Conservation (phyloP, 306 rosid genomes). For the Malus fusca region DNA sequence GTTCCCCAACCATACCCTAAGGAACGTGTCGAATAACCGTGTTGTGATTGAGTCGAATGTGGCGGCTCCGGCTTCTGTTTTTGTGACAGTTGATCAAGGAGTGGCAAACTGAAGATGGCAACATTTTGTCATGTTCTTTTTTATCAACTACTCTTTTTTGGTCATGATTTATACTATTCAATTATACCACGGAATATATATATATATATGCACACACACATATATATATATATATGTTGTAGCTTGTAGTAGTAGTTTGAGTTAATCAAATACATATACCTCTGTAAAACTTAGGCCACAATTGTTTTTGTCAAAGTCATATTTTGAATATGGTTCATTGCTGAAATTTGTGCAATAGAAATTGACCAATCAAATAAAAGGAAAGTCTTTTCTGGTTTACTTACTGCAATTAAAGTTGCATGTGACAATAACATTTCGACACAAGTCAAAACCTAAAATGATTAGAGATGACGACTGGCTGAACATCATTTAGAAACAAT, state of each 20-base stretch:
- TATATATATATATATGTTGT: neutral
- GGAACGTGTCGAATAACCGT: slow-evolving; percentile 51
- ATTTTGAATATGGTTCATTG: neutral
- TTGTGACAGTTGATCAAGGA: slow-evolving; percentile 59
- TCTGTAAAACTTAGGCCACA: neutral
- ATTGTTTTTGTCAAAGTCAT: neutral
- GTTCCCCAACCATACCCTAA: slow-evolving; percentile 52
- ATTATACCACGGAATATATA: neutral
- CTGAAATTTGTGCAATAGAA: neutral
- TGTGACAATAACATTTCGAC: neutral
- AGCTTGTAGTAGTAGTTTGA: neutral
- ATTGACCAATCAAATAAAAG: neutral
- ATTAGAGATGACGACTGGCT: neutral
- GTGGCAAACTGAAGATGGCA: slow-evolving; percentile 10
- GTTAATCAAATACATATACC: neutral
- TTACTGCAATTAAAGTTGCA: neutral
- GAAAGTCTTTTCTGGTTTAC: neutral
- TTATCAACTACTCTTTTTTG: neutral
- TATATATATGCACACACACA: neutral
- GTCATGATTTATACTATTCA: neutral
- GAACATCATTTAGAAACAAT: neutral
- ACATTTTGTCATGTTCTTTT: neutral
- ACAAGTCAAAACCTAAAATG: neutral
- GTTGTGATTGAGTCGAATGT: slow-evolving; percentile 56
- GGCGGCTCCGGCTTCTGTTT: slow-evolving; percentile 40